Percentiles rank a stretch among this genome's conserved stretches.
These are phyloP conservation scores for Nicotiana tabacum DNA, from an alignment of 257 asterid species.

Conservation along the genomic window DNA sequence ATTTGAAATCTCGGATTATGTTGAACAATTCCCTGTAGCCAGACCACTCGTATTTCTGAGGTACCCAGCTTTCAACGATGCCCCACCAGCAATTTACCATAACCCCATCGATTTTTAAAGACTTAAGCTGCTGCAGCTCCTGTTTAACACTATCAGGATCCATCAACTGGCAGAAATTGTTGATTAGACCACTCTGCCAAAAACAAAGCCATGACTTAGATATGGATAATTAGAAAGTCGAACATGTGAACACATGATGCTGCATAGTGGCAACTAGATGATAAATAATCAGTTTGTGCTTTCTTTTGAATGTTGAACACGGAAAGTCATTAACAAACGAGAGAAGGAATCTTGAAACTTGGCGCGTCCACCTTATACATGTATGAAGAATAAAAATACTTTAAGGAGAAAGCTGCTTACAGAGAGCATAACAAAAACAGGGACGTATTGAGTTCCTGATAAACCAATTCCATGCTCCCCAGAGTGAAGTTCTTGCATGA, in stretches of 20 bases:
- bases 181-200: constrained; percentile 55
- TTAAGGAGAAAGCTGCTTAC: constrained; percentile 37
- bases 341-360: background rate
- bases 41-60: constrained; percentile 65
- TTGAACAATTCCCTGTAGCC: constrained; percentile 59
- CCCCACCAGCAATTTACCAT: constrained; percentile 79
- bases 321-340: background rate
- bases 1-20: constrained; percentile 50
- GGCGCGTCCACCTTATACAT: background rate
- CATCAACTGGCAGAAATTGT: constrained; percentile 65
- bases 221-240: constrained; percentile 5
- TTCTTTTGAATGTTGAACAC: background rate
- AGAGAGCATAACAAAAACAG: constrained; percentile 56
- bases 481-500: constrained; percentile 51
- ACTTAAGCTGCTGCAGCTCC: constrained; percentile 51
- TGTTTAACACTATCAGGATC: constrained; percentile 62
- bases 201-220: constrained; percentile 15
- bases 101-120: constrained; percentile 55
- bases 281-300: background rate
- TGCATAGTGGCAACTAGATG: background rate
- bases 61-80: constrained; percentile 60
- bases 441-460: constrained; percentile 46
- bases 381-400: constrained; percentile 4
- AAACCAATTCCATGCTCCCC: constrained; percentile 46
- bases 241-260: background rate